phyloP scores from a whole-genome alignment of 2,329 filamentous ascomycete species.

The Calycina marina region DNA sequence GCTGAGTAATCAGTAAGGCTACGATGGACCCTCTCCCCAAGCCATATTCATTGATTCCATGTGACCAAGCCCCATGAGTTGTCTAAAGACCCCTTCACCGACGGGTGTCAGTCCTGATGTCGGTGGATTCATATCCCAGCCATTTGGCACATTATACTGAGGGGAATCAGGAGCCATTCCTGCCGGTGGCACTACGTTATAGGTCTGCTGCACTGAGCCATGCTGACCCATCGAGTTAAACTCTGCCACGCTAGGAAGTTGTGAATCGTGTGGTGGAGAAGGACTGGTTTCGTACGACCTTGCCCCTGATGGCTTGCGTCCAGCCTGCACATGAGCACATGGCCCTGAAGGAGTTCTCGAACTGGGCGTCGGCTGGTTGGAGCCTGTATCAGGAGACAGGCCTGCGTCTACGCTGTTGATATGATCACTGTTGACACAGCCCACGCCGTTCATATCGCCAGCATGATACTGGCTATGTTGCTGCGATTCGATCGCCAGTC shows the following conservation, averaged over 20 bases:
- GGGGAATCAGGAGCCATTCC: too few relatives aligned
- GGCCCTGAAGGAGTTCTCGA: conserved; percentile 36
- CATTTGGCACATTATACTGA: conserved; percentile 29
- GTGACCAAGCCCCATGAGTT: conserved; percentile 41
- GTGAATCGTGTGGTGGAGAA: conserved; percentile 23
- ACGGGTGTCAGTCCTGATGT: conserved; percentile 36
- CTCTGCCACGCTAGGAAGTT: too few relatives aligned
- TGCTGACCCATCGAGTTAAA: too few relatives aligned
- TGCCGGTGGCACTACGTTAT: too few relatives aligned
- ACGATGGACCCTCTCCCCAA: conserved; percentile 13
- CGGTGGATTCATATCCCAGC: conserved; percentile 27
- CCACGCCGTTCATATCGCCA: conserved; percentile 19
- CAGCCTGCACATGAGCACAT: conserved; percentile 9
- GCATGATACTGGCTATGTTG: neutral
- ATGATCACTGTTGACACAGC: conserved; percentile 28
- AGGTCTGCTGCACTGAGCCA: too few relatives aligned
- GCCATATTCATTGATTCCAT: conserved; percentile 36
- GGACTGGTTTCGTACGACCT: conserved; percentile 39
- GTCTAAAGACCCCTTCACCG: conserved; percentile 40
- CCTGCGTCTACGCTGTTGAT: conserved; percentile 23
- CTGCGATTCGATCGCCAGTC: conserved; percentile 10
- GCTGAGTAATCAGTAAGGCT: too few relatives aligned
- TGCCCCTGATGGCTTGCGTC: conserved; percentile 24
- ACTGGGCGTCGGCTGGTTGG: conserved; percentile 43
- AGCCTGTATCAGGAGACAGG: conserved; percentile 21